Conservation (phyloP, 371 early-diverging fungal genomes). For the Rhizomucor pusillus region DNA sequence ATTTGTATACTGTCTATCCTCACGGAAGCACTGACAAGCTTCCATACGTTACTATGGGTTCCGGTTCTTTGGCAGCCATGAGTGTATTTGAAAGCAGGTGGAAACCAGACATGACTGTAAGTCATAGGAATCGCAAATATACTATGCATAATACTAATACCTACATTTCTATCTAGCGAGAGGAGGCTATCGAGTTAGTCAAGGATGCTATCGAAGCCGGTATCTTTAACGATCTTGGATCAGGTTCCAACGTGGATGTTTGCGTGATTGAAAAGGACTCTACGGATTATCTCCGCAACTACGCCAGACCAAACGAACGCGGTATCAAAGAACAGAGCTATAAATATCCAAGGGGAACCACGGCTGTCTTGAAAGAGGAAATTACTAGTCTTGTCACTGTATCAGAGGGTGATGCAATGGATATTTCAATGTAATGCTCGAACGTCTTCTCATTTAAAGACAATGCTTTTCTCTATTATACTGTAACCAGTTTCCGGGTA, state of each 20-base stretch:
- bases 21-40: slow-evolving; percentile 97
- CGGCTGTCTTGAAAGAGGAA: slow-evolving; percentile 48
- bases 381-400: slow-evolving; percentile 37
- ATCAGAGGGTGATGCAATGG: slow-evolving; percentile 50
- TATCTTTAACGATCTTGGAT: slow-evolving; percentile 99
- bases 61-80: slow-evolving; percentile 98
- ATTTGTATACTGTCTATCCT: slow-evolving; percentile 94
- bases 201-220: slow-evolving; percentile 97
- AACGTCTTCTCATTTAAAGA: not conserved
- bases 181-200: slow-evolving; percentile 94
- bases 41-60: slow-evolving; percentile 98
- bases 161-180: slow-evolving; percentile 55
- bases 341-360: slow-evolving; percentile 45
- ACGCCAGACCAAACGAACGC: slow-evolving; percentile 87
- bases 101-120: slow-evolving; percentile 81
- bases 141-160: not conserved
- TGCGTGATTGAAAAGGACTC: slow-evolving; percentile 84
- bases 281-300: slow-evolving; percentile 85
- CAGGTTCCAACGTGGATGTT: slow-evolving; percentile 98
- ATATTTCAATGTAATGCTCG: slow-evolving; percentile 36
- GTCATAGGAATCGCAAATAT: not conserved
- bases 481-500: not conserved
- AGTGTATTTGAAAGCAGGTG: slow-evolving; percentile 93
- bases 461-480: not conserved
- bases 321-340: slow-evolving; percentile 84